Evolutionary conservation across 1,139 yeast species (phyloP).

Genomic region (Saccharomyces hybrid): DNA sequence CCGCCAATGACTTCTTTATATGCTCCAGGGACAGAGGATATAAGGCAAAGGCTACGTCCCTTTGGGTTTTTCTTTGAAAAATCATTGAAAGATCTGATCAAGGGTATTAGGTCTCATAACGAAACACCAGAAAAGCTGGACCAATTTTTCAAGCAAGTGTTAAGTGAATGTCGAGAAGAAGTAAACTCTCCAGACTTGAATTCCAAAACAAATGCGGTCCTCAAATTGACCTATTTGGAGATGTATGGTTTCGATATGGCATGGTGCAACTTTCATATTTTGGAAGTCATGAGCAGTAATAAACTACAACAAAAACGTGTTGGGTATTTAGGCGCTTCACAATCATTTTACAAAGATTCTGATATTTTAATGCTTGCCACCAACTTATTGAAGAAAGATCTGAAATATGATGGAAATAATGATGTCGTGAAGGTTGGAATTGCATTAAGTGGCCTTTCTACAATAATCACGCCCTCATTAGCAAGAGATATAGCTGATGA

Average conservation of each 20-base stretch:
- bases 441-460: constrained; percentile 86
- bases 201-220: constrained; percentile 79
- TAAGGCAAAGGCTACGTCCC: constrained; percentile 59
- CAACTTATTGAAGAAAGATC: constrained; percentile 81
- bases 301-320: constrained; percentile 90
- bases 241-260: constrained; percentile 98
- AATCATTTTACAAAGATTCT: constrained; percentile 75
- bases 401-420: constrained; percentile 41
- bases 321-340: constrained; percentile 93
- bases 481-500: constrained; percentile 89
- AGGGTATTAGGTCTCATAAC: constrained; percentile 75
- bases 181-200: constrained; percentile 73
- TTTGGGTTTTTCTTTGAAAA: constrained; percentile 81
- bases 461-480: constrained; percentile 81
- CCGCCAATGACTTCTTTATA: constrained; percentile 21
- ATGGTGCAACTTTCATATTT: constrained; percentile 90
- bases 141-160: constrained; percentile 59
- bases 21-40: constrained; percentile 29
- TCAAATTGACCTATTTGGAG: constrained; percentile 84
- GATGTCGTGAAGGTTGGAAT: constrained; percentile 68
- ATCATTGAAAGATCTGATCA: constrained; percentile 76
- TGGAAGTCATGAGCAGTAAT: constrained; percentile 89
- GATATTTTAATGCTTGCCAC: constrained; percentile 88
- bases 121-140: constrained; percentile 71
- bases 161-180: constrained; percentile 80